Base-by-base conservation (phyloP, 768 basidiomycete genomes). In the Solioccasus polychromus region DNA sequence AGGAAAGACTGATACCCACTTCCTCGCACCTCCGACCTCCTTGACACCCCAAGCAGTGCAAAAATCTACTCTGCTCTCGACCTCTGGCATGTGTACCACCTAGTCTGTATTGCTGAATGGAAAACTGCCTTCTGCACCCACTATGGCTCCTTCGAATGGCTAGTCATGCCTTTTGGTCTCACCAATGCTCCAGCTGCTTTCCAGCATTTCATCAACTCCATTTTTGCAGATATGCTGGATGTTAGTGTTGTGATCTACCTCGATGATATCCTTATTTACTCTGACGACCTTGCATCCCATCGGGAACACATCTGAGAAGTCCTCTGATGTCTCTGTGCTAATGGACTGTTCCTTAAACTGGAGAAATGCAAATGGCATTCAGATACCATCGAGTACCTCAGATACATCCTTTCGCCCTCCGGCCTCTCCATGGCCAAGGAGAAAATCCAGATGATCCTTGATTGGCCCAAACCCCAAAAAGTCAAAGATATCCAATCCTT, bases 181-280 rank as follows among this genome's bases (percentile, higher is more conserved):
- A 41, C 20, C 2, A 41, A 41, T 23, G 29, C 40, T n/a, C 39
- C 39, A 7, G 19, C 26, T 5, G 29, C 39, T 6, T 40, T 41
- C 15, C 40, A 41, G 14, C 12, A 15, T 8, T 41, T 41, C 23
- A 19, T 41, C 19, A 41, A 41, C 11, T 30, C 29, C 9, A 41
- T 30, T 15, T 41, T 32, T 23, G 14, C 40, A 12, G 24, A 41
- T 32, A 17, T 41, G 19, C 20, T 30, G 28, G 8, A 28, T n/a
- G 17, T 11, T 20, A 24, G 25, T 28, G 17, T 35, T 7, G 12
- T 18, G 6, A 19, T 35, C 34, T 35, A 35, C 18, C 12, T 20
- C 17, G 12, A 35, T 18, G 20, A 35, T 20, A 35, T 35, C 50
- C 61, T 76, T 3, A 70, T 76, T 30, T 77, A 67, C 48, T 74